Evolutionary conservation across 78 protist species (phyloP).

Genomic region (Cavenderia fasciculata): DNA sequence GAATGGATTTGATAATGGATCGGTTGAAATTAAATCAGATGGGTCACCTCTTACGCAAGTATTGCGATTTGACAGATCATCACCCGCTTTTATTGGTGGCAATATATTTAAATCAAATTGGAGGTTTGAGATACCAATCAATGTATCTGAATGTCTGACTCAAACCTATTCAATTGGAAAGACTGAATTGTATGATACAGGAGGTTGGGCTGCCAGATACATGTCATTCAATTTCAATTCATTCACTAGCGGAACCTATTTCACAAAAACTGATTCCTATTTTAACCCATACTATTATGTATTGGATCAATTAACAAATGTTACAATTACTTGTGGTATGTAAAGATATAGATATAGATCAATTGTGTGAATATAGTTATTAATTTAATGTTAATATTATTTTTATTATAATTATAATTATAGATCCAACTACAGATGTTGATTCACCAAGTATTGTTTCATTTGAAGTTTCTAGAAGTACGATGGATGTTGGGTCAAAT

Average conservation of each 20-base stretch:
- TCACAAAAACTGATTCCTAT: too few relatives aligned
- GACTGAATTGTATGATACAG: not conserved
- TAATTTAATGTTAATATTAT: not conserved
- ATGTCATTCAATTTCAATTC: not conserved
- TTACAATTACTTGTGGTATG: not conserved
- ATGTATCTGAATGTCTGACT: not conserved
- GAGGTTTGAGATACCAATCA: not conserved
- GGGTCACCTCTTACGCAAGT: too few relatives aligned
- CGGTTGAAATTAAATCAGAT: not conserved
- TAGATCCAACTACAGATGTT: not conserved
- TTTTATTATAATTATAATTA: not conserved
- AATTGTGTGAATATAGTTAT: not conserved
- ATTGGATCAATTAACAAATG: too few relatives aligned
- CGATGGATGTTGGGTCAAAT: not conserved
- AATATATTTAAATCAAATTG: not conserved
- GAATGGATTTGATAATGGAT: conserved; percentile 2
- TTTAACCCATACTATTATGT: too few relatives aligned
- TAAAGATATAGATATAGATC: too few relatives aligned
- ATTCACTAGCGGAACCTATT: not conserved
- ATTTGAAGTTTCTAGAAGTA: not conserved
- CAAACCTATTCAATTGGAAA: not conserved
- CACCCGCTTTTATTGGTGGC: not conserved
- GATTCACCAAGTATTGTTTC: not conserved
- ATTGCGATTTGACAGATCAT: not conserved
- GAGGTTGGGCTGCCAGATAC: not conserved